Base-by-base conservation (phyloP, 306 rosid species). In the Castanea sativa region DNA sequence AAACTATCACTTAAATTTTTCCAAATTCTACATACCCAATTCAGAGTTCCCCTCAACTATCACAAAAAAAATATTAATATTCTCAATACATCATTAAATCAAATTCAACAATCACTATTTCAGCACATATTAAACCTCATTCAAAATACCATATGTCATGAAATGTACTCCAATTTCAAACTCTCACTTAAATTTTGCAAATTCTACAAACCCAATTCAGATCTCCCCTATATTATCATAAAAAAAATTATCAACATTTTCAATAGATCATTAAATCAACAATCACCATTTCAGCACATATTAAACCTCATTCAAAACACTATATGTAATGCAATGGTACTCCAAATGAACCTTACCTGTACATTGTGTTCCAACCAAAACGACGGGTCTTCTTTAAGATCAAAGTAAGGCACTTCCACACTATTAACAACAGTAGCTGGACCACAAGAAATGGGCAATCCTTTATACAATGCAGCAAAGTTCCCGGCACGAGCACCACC, bases 321-420 rank as follows among this genome's bases (percentile, higher is more conserved):
- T 35, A 73, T 35, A 73, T 3, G 14, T 55, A 61, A 4, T 69
- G 10, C 49, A 20, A 58, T 55, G 63, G 49, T 60, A 55, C 63
- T 15, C 52, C 10, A 61, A 63, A 71, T 76, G 19, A n/a, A 53
- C 59, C 73, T 74, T 64, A 92, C 99, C 98, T 95, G 99, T 85
- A 93, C 98, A 84, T 88, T 95, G 79, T 89, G 99, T 51, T 95
- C 96, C 82, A 95, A 93, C 99, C 99, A 95, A 75, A 95, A 95
- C 0, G 98, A 95, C 0, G 96, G 86, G 80, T 95, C 96, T 86
- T 95, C 99, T 87, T 87, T 95, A 21, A 95, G 98, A 78, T 93
- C 96, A 74, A 95, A 95, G 91, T 93, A 94, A 91, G 99, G 98
- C 20, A 95, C 99, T 87, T 93, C 92, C 8, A 95, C 92, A 57